These are phyloP conservation scores for Dissophora ornata DNA, from an alignment of 192 early-diverging fungal species.

Conservation along the genomic window DNA sequence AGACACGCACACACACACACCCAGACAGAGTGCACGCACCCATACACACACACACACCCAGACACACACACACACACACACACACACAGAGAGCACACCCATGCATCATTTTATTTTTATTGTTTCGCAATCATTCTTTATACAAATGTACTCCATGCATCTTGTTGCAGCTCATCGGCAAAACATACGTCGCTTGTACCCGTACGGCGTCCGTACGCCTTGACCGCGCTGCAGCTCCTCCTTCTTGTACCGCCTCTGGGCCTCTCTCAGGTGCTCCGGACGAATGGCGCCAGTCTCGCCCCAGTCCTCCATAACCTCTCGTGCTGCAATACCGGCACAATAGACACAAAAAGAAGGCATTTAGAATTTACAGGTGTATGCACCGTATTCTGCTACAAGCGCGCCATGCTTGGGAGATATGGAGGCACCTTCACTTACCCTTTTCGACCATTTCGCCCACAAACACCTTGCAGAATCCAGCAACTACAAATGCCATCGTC, in stretches of 20 bases:
- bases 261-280: conserved; percentile 90
- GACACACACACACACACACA: too few species aligned
- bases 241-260: conserved; percentile 79
- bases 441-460: conserved; percentile 90
- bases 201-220: conserved; percentile 19
- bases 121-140: too few species aligned
- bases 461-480: conserved; percentile 92
- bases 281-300: conserved; percentile 78
- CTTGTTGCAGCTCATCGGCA: too few species aligned
- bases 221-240: conserved; percentile 41
- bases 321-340: conserved; percentile 57
- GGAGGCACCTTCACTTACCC: conserved; percentile 61
- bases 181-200: conserved; percentile 47
- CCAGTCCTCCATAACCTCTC: conserved; percentile 84
- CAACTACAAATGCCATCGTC: conserved; percentile 83
- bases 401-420: too few species aligned
- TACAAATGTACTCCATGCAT: too few species aligned
- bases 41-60: too few species aligned
- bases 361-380: too few species aligned
- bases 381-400: too few species aligned
- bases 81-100: too few species aligned
- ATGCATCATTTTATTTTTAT: too few species aligned
- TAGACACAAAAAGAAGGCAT: not conserved
- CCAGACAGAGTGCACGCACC: too few species aligned
- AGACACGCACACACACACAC: too few species aligned